Evolutionary conservation across 352 stramenopile genomes (phyloP).

Genomic region (Phytophthora citrophthora): DNA sequence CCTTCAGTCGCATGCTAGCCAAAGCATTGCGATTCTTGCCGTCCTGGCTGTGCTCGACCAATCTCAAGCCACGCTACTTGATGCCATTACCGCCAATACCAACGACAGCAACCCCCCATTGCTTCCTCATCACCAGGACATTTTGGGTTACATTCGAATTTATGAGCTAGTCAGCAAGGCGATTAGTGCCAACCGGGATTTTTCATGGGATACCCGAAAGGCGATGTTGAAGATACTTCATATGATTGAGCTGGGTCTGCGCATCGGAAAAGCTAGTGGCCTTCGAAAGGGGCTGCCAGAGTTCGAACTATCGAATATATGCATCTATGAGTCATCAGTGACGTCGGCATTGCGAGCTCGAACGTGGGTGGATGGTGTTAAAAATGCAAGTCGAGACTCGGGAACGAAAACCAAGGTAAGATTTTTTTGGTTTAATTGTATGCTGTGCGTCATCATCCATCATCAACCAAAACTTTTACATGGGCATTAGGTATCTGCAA

Average conservation of each 20-base stretch:
- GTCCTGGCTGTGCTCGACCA: constrained; percentile 49
- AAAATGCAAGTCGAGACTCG: constrained; percentile 47
- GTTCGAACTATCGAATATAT: constrained; percentile 1
- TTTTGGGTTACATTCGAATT: constrained; percentile 41
- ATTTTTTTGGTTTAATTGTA: no score
- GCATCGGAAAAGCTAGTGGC: constrained; percentile 49
- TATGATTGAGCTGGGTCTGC: constrained; percentile 51
- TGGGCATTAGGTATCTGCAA: constrained; percentile 50
- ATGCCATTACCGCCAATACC: constrained; percentile 21
- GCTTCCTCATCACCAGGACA: constrained; percentile 38
- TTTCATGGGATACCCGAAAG: constrained; percentile 44
- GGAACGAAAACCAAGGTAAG: constrained; percentile 50
- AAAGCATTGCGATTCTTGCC: constrained; percentile 41
- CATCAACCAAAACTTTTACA: not conserved
- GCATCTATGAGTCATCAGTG: constrained; percentile 36
- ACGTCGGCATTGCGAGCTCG: constrained; percentile 27
- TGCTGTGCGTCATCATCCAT: not conserved
- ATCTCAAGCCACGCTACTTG: constrained; percentile 42
- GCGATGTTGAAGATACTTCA: constrained; percentile 54
- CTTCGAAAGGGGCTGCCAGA: constrained; percentile 18
- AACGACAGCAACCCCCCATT: not conserved
- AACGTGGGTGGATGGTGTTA: constrained; percentile 48
- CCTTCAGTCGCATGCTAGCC: constrained; percentile 38
- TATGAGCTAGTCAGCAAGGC: constrained; percentile 37
- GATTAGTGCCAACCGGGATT: constrained; percentile 39